A percentile compares a stretch with the other conserved stretches of the same genome.
phyloP scores from a whole-genome alignment of 2,329 filamentous ascomycete genomes.

The Ambrosiella cleistominuta region DNA sequence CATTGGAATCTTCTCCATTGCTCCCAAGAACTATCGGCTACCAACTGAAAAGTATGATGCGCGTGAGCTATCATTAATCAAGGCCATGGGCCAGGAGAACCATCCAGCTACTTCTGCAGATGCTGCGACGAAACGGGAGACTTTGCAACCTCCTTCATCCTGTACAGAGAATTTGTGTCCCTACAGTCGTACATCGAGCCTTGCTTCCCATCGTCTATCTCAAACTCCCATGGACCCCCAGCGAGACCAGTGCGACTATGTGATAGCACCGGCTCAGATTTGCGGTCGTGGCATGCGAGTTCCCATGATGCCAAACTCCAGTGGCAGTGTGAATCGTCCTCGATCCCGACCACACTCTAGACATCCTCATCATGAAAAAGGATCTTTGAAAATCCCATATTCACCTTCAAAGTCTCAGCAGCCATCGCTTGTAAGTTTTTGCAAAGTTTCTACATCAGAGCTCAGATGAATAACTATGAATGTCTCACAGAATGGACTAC shows the following conservation, averaged over 20 bases:
- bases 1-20: conserved; percentile 42
- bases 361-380: not conserved
- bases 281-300: not conserved
- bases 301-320: not conserved
- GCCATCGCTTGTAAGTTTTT: too few relatives aligned
- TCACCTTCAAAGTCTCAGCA: too few relatives aligned
- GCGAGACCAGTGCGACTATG: not conserved
- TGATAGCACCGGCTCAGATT: conserved; percentile 4
- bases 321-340: not conserved
- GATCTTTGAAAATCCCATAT: too few relatives aligned
- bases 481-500: too few relatives aligned
- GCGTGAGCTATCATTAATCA: conserved; percentile 10
- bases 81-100: conserved; percentile 9
- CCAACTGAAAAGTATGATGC: conserved; percentile 7
- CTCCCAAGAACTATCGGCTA: conserved; percentile 17
- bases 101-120: conserved; percentile 7
- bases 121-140: not conserved
- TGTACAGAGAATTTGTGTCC: not conserved
- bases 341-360: conserved; percentile 2
- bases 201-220: not conserved
- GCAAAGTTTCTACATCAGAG: too few relatives aligned
- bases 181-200: conserved; percentile 8
- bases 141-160: conserved; percentile 1
- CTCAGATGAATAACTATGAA: too few relatives aligned
- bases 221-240: not conserved